A percentile compares a stretch with the other conserved stretches of the same genome.
Conservation (phyloP, 495 filamentous ascomycete species). For the Coniosporium apollinis region DNA sequence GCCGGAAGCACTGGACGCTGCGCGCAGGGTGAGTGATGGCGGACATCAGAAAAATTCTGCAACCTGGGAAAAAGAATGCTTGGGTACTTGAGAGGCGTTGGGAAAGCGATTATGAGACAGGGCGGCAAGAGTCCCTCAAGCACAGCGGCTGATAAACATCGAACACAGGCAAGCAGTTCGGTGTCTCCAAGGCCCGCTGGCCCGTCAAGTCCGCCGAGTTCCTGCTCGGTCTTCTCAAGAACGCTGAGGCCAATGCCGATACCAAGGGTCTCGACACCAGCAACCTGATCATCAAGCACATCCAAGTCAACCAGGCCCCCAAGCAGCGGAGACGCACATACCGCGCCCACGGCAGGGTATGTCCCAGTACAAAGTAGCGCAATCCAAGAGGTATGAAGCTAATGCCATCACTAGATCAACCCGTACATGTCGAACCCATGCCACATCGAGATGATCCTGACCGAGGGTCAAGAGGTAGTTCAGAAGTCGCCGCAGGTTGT, state of each 20-base stretch:
- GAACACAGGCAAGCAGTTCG: constrained; percentile 96
- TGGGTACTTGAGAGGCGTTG: too few relatives aligned
- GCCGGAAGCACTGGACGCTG: constrained; percentile 82
- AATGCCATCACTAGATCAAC: constrained; percentile 57
- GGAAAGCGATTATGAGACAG: too few relatives aligned
- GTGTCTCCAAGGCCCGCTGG: constrained; percentile 94
- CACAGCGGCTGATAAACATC: too few relatives aligned
- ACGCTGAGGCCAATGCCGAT: constrained; percentile 98
- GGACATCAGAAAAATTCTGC: too few relatives aligned
- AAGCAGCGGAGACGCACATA: constrained; percentile 97
- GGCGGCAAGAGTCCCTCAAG: too few relatives aligned
- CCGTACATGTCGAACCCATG: constrained; percentile 99
- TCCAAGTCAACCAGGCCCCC: constrained; percentile 99
- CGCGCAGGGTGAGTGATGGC: constrained; percentile 71
- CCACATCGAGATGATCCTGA: constrained; percentile 99
- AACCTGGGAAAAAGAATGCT: too few relatives aligned
- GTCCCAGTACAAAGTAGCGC: constrained; percentile 30
- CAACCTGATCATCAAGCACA: constrained; percentile 96
- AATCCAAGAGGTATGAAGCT: constrained; percentile 1
- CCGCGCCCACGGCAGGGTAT: constrained; percentile 98
- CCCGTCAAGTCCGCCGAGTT: constrained; percentile 97
- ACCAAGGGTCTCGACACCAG: constrained; percentile 96
- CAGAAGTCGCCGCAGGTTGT: constrained; percentile 58
- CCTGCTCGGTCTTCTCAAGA: constrained; percentile 91
- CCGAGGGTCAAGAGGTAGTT: constrained; percentile 83